Percentiles rank a stretch among this genome's conserved stretches.
Evolutionary conservation across 108 stramenopile species (phyloP).

Genomic region (Nannochloropsis gaditana): DNA sequence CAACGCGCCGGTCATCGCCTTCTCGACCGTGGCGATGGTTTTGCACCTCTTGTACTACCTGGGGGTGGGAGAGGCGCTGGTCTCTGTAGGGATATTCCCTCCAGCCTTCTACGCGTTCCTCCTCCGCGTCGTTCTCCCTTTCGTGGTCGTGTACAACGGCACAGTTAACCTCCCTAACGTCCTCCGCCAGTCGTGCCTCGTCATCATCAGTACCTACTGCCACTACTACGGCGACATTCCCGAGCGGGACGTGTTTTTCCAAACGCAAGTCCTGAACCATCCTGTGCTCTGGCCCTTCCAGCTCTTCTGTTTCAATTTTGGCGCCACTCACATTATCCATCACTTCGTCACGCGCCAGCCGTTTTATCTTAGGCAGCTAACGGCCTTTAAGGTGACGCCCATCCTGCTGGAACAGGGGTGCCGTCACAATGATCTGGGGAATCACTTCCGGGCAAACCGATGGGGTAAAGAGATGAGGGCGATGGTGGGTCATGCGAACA

Average conservation of each 20-base stretch:
- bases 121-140: neutral
- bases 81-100: neutral
- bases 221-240: slow-evolving; percentile 17
- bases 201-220: neutral
- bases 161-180: neutral
- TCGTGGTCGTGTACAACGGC: neutral
- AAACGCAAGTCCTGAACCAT: slow-evolving; percentile 20
- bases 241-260: neutral
- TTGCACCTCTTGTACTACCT: neutral
- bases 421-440: neutral
- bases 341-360: slow-evolving; percentile 12
- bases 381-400: neutral
- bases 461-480: neutral
- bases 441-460: neutral
- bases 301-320: slow-evolving; percentile 10
- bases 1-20: neutral
- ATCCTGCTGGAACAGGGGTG: neutral
- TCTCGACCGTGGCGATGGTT: neutral
- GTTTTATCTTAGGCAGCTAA: neutral
- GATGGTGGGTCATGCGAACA: neutral
- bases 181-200: neutral
- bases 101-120: neutral
- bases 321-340: neutral
- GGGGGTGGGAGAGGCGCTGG: neutral
- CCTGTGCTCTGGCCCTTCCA: neutral